Base-by-base conservation (phyloP, 2,329 filamentous ascomycete genomes). In the Aspergillus udagawae region DNA sequence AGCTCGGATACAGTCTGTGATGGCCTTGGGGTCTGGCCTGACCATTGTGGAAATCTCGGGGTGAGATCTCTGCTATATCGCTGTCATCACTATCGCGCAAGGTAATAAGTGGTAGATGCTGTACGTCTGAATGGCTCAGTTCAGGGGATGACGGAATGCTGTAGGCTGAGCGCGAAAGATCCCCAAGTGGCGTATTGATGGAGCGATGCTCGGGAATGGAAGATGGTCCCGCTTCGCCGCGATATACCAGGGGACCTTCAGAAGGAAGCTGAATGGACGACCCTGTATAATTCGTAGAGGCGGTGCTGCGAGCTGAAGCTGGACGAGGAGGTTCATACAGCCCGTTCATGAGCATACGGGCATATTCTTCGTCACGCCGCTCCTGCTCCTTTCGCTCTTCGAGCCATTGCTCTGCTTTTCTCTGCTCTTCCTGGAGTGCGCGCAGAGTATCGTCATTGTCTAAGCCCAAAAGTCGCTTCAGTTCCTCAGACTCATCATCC, bases 331-430 rank as follows among this genome's bases (percentile, higher is more conserved):
- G 45, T 14, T 65, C 61, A 55, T 63, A 51, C 59, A 65, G 65
- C 50, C 64, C 62, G 28, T 72, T 66, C 60, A 75, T 71, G 12
- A 79, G 63, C 27, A 59, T 68, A 49, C 72, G 70, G 35, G 76
- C 76, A 56, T 73, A 64, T 58, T 73, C 71, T n/a, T 62, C 73
- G 56, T 77, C 75, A 35, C 62, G 67, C 21, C 67, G 71, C 55
- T 73, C 72, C 60, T 74, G 71, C 52, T 70, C 67, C 47, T 61
- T 65, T 20, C 67, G 67, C 38, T 67, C 57, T 53, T 67, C 50
- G 12, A 73, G 59, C 63, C 64, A 72, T 51, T 63, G 56, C 56
- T 73, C 69, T n/a, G 70, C 69, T 55, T 66, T 61, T 49, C 56
- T 60, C 35, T 72, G 66, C 52, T 75, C 72, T 29, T 67, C 62